Evolutionary conservation across 2,329 filamentous ascomycete genomes (phyloP), one percentile per base, ranked within the genome.

Genomic region (Pseudocercospora cruenta): DNA sequence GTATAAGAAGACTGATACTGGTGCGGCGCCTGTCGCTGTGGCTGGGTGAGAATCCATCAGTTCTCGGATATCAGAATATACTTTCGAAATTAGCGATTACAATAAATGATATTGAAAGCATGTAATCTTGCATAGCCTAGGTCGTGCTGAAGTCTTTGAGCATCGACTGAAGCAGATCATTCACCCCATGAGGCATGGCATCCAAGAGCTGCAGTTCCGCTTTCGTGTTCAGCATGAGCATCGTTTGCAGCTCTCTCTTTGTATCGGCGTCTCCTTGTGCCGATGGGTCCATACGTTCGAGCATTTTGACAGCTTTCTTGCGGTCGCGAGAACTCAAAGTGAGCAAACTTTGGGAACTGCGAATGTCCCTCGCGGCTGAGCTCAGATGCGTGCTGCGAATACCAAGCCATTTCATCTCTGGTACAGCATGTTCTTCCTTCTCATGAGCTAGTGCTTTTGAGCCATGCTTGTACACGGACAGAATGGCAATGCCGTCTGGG

Each of bases 141-240:
- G 47, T 53, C 21, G 21, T 0, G 9, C 4, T 10, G 16, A n/a
- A 1, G 10, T 33, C 16, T 6, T 57, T 10, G 3, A 16, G 4
- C 31, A 58, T 58, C 1, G 31, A 39, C 12, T 19, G 19, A 1
- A 77, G 65, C 58, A 77, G 47, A 7, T 68, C 61, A 9, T 14
- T 43, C 72, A 77, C 71, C 5, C 72, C 72, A 43, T 65, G 57
- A 2, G 72, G 66, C 8, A 69, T 53, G 14, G 73, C 71, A 62
- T 78, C 75, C 3, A 79, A 68, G 28, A 78, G 31, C 65, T 95
- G 91, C 59, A 94, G 91, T 74, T 95, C 92, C 0, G 90, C 90
- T 73, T 94, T 95, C 57, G 88, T 72, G 60, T 90, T 90, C 59
- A 94, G 80, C 80, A 91, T 85, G 21, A 94, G 78, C 91, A 94